These are phyloP conservation scores for Irpex rosettiformis DNA, from an alignment of 1,284 basidiomycete species.

Conservation along the genomic window DNA sequence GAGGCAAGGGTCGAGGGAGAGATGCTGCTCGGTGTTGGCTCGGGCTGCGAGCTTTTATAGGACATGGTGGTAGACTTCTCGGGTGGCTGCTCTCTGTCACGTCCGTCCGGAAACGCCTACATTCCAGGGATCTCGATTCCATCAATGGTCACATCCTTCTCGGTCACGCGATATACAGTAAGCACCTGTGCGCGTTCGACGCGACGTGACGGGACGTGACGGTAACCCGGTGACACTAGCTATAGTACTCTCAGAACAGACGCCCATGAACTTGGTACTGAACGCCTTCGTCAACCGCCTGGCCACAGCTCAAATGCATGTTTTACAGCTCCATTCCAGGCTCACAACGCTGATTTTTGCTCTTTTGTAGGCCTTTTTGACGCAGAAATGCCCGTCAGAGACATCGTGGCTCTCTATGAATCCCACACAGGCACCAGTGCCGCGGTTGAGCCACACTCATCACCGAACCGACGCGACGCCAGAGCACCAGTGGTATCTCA, in stretches of 20 bases:
- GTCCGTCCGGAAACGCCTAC: background rate
- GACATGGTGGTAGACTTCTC: background rate
- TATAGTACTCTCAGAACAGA: background rate
- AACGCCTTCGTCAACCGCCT: background rate
- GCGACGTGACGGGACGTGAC: no score
- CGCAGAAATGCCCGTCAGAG: slow-evolving; percentile 28
- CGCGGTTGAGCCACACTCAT: background rate
- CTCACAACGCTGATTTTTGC: background rate
- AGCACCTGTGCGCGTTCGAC: background rate
- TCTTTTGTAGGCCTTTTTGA: background rate
- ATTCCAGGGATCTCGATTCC: background rate
- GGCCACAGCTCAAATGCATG: background rate
- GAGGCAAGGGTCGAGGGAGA: background rate
- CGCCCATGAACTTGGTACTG: background rate
- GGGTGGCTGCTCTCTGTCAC: background rate
- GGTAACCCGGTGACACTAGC: no score
- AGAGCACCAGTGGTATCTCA: background rate
- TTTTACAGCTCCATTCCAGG: background rate
- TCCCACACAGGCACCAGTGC: slow-evolving; percentile 12
- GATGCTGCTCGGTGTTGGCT: slow-evolving; percentile 4
- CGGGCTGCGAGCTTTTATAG: slow-evolving; percentile 1
- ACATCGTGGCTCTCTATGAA: slow-evolving; percentile 29
- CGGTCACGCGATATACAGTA: background rate
- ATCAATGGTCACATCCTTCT: background rate
- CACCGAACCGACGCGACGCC: background rate